Evolutionary conservation across 2,329 filamentous ascomycete species (phyloP), one percentile per base, ranked within the genome.

Genomic region (Neonectria coccinea): DNA sequence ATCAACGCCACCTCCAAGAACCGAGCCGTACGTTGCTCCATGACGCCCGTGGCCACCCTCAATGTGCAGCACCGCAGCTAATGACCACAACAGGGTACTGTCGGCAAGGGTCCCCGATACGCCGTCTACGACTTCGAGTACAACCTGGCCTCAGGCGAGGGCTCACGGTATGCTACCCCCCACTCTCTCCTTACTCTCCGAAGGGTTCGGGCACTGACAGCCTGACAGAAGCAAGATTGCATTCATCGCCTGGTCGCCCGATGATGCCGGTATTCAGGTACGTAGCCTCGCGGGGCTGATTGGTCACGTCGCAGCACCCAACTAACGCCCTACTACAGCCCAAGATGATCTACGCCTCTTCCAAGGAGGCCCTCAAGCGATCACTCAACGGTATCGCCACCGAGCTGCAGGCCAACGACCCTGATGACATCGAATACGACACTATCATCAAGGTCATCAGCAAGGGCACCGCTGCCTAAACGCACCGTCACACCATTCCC

Each of bases 301-400:
- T 93, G 79, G 86, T 82, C 27, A 25, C 5, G 12, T 39, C 29
- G 27, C 29, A 22, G 39, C 39, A 59, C 11, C 41, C 33, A 27
- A 66, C 70, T 61, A 47, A 70, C 70, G 51, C 20, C 31, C 18
- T 36, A 50, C 31, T 27, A 62, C 72, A 94, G 92, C 86, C 91
- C 81, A 94, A 94, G 86, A 96, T 96, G 92, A 87, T 94, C 80
- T 96, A 95, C 86, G 91, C 92, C 74, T 92, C 92, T 56, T 96
- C 92, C 81, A 96, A 95, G 85, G 91, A 94, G 75, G 91, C 91
- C 65, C 87, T 96, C 73, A 95, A 94, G 88, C 90, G 90, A 80
- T 81, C 91, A 55, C 87, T 96, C 69, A 92, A 88, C 77, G 92
- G 92, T 69, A 83, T 95, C 73, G 91, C 90, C 66, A 83, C 85